These are phyloP conservation scores for Prunus armeniaca DNA, from an alignment of 306 rosid species.

Conservation along the genomic window DNA sequence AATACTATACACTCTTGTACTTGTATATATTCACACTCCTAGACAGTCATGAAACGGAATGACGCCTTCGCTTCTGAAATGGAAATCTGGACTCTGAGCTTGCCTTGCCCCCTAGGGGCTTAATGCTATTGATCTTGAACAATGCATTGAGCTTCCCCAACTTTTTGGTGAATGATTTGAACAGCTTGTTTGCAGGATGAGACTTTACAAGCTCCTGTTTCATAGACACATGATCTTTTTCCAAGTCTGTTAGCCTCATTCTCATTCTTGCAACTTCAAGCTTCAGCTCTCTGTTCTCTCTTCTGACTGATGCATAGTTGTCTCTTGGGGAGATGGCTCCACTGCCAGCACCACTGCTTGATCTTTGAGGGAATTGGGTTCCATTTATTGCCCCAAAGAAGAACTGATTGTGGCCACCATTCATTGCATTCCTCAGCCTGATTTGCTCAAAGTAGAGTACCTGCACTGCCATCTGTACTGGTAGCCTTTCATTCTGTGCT, in stretches of 20 bases:
- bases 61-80: conserved; percentile 89
- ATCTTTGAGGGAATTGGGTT: conserved; percentile 73
- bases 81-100: conserved; percentile 67
- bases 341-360: conserved; percentile 98
- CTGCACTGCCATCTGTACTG: conserved; percentile 94
- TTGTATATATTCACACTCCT: conserved; percentile 28
- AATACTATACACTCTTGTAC: conserved; percentile 35
- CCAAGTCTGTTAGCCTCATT: conserved; percentile 95
- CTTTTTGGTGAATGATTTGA: conserved; percentile 73
- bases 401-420: conserved; percentile 77
- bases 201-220: conserved; percentile 88
- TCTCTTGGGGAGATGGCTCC: conserved; percentile 98
- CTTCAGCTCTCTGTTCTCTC: conserved; percentile 95
- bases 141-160: conserved; percentile 68
- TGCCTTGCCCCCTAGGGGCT: conserved; percentile 46
- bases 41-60: conserved; percentile 72
- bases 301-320: conserved; percentile 92
- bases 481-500: conserved; percentile 91
- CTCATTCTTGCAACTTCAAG: conserved; percentile 98
- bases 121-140: conserved; percentile 63
- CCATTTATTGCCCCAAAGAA: conserved; percentile 75
- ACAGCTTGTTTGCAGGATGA: conserved; percentile 71
- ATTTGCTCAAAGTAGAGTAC: conserved; percentile 97
- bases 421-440: conserved; percentile 87
- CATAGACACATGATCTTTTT: conserved; percentile 91